Evolutionary conservation across 202 grass and related monocot species (phyloP), one percentile per base, ranked within the genome.

Genomic region (Elaeis oleifera): DNA sequence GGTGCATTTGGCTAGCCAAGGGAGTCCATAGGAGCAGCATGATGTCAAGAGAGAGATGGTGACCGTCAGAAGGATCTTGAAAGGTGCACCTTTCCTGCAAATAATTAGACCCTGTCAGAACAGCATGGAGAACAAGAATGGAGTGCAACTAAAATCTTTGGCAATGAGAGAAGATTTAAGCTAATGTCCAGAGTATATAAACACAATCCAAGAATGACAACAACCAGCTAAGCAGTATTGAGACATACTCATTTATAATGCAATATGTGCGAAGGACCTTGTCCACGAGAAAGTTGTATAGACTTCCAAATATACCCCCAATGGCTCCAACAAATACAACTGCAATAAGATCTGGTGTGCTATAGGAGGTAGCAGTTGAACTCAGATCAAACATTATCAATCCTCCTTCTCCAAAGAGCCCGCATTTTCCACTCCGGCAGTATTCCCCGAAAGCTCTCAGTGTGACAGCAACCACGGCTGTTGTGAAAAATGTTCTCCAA

Each of bases 401-500:
- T 24, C 83, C 83, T 44, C 83, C 83, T 67, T 78, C 64, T 24
- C 83, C 83, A 16, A 86, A 86, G 44, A 86, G 60, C 24, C 83
- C 83, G 3, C 83, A 86, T 18, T 81, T 60, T 51, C 83, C 83
- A 4, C 78, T 44, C 14, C 70, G 74, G 74, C 78, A 86, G 74
- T 86, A 81, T 52, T 65, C 62, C 56, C 81, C 81, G 9, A 86
- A 61, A 23, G 26, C 61, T 29, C 75, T 72, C 7, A 86, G 15
- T 65, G 81, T 70, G 64, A 86, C 81, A 25, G 71, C 57, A 48
- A 56, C 74, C 55, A 86, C 66, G 0, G 83, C 83, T 6, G 83
- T 86, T 13, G 83, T 86, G 9, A 78, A 86, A 62, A 86, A 86
- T 16, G 78, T 71, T 70, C 83, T 81, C 83, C 83, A 86, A 0